A percentile compares a stretch with the other conserved stretches of the same genome.
Conservation (phyloP, 441 rosid genomes). For the Bocquillonia castaneifolia region DNA sequence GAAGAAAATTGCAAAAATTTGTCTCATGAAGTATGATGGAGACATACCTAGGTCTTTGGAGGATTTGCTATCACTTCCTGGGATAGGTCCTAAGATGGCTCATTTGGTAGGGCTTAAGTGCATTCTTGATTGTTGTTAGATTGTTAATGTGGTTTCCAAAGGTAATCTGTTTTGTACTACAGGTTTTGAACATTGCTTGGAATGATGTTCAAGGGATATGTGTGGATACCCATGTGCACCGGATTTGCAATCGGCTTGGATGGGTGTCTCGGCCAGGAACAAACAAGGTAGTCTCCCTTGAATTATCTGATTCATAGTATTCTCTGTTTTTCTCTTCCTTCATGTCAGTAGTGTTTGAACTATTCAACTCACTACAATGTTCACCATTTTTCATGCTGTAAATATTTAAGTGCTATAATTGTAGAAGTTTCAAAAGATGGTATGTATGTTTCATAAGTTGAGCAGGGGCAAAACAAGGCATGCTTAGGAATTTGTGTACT, state of each 20-base stretch:
- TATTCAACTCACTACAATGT: not conserved
- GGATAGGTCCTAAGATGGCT: conserved; percentile 98
- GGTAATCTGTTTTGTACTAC: conserved; percentile 13
- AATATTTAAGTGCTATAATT: not conserved
- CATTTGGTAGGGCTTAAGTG: conserved; percentile 60
- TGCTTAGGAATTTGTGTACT: not conserved
- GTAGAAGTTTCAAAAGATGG: not conserved
- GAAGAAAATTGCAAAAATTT: conserved; percentile 85
- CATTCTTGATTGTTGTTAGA: conserved; percentile 4
- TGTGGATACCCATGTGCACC: conserved; percentile 94
- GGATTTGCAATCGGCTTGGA: conserved; percentile 88
- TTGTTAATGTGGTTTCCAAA: not conserved
- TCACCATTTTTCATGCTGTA: not conserved
- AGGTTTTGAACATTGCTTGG: conserved; percentile 95
- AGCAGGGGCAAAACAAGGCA: not conserved
- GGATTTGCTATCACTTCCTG: conserved; percentile 80
- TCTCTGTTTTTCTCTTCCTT: not conserved
- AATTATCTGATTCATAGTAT: not conserved
- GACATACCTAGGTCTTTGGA: conserved; percentile 89
- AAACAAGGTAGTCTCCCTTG: conserved; percentile 40
- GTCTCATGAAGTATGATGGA: conserved; percentile 66
- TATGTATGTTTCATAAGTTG: not conserved
- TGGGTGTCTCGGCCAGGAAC: conserved; percentile 78
- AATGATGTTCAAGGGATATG: conserved; percentile 86
- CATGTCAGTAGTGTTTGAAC: not conserved